Evolutionary conservation across 371 early-diverging fungal genomes (phyloP).

Genomic region (Thermomucor indicae-seudaticae): DNA sequence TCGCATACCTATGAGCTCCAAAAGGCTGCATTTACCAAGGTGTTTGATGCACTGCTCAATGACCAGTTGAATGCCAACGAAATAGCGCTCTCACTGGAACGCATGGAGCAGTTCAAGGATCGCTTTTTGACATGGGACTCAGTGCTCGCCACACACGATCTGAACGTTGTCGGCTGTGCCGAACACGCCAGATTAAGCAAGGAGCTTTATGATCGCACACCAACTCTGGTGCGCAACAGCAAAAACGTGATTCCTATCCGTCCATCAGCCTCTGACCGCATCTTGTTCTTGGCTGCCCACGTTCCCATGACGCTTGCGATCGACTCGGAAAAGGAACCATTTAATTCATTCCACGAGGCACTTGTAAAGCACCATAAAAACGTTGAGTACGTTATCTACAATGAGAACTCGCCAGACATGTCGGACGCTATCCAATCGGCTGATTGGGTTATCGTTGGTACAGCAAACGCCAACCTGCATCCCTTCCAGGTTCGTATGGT

Average conservation of each 20-base stretch:
- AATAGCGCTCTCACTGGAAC: conserved; percentile 15
- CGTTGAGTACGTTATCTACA: conserved; percentile 29
- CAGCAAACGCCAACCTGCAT: conserved; percentile 44
- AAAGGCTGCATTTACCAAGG: conserved; percentile 17
- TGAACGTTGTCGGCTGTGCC: conserved; percentile 17
- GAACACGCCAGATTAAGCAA: conserved; percentile 21
- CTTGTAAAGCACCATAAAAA: conserved; percentile 23
- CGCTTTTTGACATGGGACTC: conserved; percentile 27
- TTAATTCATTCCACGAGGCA: conserved; percentile 29
- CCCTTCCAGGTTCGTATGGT: conserved; percentile 39
- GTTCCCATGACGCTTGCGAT: conserved; percentile 42
- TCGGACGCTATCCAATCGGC: conserved; percentile 16
- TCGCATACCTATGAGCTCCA: conserved; percentile 40
- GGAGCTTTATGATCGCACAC: conserved; percentile 30
- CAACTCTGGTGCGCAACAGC: conserved; percentile 31
- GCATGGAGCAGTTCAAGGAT: conserved; percentile 35
- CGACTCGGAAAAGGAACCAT: conserved; percentile 43
- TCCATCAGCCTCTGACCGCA: conserved; percentile 9
- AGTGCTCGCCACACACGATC: conserved; percentile 12
- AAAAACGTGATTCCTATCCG: conserved; percentile 20
- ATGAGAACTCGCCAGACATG: conserved; percentile 12
- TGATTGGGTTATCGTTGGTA: conserved; percentile 34
- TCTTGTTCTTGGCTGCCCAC: conserved; percentile 38
- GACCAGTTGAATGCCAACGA: conserved; percentile 7
- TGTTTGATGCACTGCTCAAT: conserved; percentile 12